Base-by-base conservation (phyloP, 495 filamentous ascomycete species). In the Penicillium riverlandense region DNA sequence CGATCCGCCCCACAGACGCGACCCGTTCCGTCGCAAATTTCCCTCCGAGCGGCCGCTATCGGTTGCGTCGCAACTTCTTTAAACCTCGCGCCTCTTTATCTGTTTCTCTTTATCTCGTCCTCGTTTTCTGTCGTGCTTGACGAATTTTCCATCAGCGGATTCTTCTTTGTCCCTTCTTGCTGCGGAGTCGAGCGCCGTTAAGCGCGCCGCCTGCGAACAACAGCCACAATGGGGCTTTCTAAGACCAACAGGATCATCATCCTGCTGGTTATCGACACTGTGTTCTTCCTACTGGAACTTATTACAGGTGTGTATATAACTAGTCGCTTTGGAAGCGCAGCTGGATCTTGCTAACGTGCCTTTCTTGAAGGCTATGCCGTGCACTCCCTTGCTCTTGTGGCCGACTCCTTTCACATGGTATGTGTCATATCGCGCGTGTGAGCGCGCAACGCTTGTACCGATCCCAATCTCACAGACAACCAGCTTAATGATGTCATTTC, bases 401-500 rank as follows among this genome's bases (percentile, higher is more conserved):
- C 92, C 32, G 92, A 98, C 70, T 88, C 92, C 44, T 98, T 97
- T 69, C 92, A 98, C 57, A 98, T 98, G 92, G 88, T 90, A 70
- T 55, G 74, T 47, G n/a, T n/a, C n/a, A n/a, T n/a, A n/a, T n/a
- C n/a, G n/a, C n/a, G n/a, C n/a, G n/a, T n/a, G n/a, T n/a, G n/a
- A n/a, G n/a, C n/a, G n/a, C n/a, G n/a, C n/a, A n/a, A n/a, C n/a
- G n/a, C n/a, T n/a, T n/a, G n/a, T n/a, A n/a, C n/a, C n/a, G n/a
- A n/a, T n/a, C n/a, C n/a, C n/a, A n/a, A n/a, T n/a, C n/a, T n/a
- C n/a, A n/a, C n/a, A n/a, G n/a, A n/a, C n/a, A n/a, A n/a, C n/a
- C n/a, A 72, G 69, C 72, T 98, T 15, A 98, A 98, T 63, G 92
- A 98, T 80, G 89, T 98, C 44, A 77, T 98, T 36, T 98, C 92